phyloP scores from a whole-genome alignment of 441 rosid species.

The Syzygium malaccense region DNA sequence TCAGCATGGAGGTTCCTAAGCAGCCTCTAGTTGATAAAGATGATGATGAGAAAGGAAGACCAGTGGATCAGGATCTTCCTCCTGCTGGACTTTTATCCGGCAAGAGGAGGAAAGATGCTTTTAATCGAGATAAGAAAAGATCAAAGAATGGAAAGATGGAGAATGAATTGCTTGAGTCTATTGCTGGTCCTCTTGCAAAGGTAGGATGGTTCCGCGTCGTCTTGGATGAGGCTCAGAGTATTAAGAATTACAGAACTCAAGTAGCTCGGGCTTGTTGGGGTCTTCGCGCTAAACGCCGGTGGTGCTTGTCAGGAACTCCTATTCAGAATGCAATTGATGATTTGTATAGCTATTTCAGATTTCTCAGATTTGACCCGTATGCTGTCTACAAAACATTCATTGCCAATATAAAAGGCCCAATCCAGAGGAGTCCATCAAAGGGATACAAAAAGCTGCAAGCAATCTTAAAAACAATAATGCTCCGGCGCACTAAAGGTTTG shows the following conservation, averaged over 20 bases:
- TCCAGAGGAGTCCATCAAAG: slow-evolving; percentile 41
- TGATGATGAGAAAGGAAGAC: slow-evolving; percentile 46
- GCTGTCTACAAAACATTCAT: slow-evolving; percentile 54
- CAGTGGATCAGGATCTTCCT: slow-evolving; percentile 29
- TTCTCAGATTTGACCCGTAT: slow-evolving; percentile 83
- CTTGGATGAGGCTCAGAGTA: slow-evolving; percentile 94
- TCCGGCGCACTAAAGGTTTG: slow-evolving; percentile 93
- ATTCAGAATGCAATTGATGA: slow-evolving; percentile 91
- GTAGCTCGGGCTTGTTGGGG: slow-evolving; percentile 98
- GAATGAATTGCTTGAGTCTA: slow-evolving; percentile 32
- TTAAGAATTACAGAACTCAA: slow-evolving; percentile 86
- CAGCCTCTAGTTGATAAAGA: slow-evolving; percentile 58
- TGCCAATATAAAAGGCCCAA: slow-evolving; percentile 52
- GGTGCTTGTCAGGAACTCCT: slow-evolving; percentile 98
- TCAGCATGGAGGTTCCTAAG: slow-evolving; percentile 93
- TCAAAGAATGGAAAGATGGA: slow-evolving; percentile 45
- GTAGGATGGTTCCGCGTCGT: slow-evolving; percentile 91
- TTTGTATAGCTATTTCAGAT: slow-evolving; percentile 91
- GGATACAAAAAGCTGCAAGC: slow-evolving; percentile 82
- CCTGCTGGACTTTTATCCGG: slow-evolving; percentile 24
- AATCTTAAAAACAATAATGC: slow-evolving; percentile 79
- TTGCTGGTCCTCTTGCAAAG: slow-evolving; percentile 75
- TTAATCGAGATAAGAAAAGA: slow-evolving; percentile 36
- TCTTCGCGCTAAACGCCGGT: slow-evolving; percentile 90
- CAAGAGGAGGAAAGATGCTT: slow-evolving; percentile 51